These are phyloP conservation scores for Aspergillus coremiiformis DNA, from an alignment of 495 filamentous ascomycete species.

Conservation along the genomic window DNA sequence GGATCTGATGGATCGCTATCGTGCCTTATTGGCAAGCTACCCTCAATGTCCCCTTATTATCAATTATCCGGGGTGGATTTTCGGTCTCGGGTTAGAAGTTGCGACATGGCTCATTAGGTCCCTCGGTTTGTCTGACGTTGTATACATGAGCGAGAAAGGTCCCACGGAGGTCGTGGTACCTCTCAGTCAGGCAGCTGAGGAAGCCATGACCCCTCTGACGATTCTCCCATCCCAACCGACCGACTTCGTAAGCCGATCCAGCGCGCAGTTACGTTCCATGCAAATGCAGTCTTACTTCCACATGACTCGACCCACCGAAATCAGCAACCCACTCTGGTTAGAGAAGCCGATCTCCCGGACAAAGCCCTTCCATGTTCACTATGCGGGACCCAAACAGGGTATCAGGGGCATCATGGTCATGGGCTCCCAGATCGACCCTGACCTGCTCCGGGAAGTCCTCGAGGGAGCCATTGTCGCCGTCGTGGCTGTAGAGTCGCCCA, in stretches of 20 bases:
- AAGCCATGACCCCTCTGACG: constrained; percentile 31
- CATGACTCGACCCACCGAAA: constrained; percentile 27
- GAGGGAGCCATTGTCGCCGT: constrained; percentile 54
- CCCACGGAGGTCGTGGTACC: constrained; percentile 56
- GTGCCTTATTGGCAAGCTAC: constrained; percentile 31
- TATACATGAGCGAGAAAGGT: constrained; percentile 70
- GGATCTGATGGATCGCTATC: constrained; percentile 62
- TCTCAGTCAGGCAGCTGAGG: constrained; percentile 34
- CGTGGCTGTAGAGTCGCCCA: constrained; percentile 43
- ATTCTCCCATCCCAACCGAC: constrained; percentile 51
- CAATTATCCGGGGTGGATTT: constrained; percentile 79
- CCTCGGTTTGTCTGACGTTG: constrained; percentile 48
- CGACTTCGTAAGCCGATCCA: constrained; percentile 55
- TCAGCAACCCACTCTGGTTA: constrained; percentile 40
- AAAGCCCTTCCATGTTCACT: constrained; percentile 49
- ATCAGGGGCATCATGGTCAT: constrained; percentile 47
- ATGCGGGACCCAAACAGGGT: constrained; percentile 43
- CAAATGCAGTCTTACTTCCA: constrained; percentile 78
- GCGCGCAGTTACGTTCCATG: constrained; percentile 67
- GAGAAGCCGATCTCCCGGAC: constrained; percentile 38
- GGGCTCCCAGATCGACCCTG: constrained; percentile 40
- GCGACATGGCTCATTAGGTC: constrained; percentile 53
- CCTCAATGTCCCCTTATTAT: constrained; percentile 59
- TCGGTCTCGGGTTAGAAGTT: constrained; percentile 65
- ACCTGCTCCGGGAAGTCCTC: constrained; percentile 44